Evolutionary conservation across 1,284 basidiomycete genomes (phyloP).

Genomic region (Caloboletus firmus): DNA sequence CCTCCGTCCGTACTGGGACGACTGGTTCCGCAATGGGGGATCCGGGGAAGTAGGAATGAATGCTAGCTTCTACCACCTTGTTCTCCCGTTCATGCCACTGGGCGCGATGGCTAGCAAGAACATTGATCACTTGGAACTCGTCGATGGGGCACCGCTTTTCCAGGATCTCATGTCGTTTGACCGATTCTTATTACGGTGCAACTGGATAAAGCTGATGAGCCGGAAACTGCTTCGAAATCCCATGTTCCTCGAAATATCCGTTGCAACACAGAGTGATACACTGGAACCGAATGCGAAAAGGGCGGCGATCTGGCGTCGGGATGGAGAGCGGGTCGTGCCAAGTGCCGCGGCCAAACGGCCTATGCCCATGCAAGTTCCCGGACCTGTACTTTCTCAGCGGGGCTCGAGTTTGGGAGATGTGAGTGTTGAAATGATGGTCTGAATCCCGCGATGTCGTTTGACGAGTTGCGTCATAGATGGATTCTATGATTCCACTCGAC

Average conservation of each 20-base stretch:
- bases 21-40: conserved; percentile 49
- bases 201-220: conserved; percentile 40
- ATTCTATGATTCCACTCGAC: conserved; percentile 6
- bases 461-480: conserved; percentile 7
- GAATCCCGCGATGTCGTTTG: background rate
- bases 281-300: conserved; percentile 29
- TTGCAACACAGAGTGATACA: conserved; percentile 31
- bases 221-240: conserved; percentile 41
- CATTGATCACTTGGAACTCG: conserved; percentile 26
- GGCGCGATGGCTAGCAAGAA: conserved; percentile 23
- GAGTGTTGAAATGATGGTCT: background rate
- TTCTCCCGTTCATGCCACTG: conserved; percentile 52
- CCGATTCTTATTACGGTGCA: conserved; percentile 47
- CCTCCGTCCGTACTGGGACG: conserved; percentile 49
- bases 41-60: conserved; percentile 42
- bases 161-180: conserved; percentile 41
- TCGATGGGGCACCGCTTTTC: conserved; percentile 41
- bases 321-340: background rate
- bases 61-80: conserved; percentile 48
- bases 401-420: conserved; percentile 10
- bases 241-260: conserved; percentile 45
- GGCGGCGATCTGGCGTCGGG: conserved; percentile 14
- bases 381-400: background rate
- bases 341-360: background rate
- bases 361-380: background rate